Conservation (phyloP, 345 rosid genomes). For the Hirschfeldia incana region DNA sequence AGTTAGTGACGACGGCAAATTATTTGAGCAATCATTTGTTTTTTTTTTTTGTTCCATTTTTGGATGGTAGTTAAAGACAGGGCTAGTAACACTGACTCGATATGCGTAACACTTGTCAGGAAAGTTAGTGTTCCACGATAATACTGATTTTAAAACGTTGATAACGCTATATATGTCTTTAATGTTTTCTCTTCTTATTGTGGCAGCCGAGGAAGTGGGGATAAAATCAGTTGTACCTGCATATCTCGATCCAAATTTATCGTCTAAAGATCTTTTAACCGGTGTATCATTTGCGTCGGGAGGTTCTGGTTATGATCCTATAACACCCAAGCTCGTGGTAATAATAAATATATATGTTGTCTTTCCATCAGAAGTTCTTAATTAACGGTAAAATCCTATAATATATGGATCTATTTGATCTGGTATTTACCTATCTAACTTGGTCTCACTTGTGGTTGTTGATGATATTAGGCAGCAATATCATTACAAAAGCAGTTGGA, state of each 20-base stretch:
- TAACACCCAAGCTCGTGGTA: slow-evolving; percentile 59
- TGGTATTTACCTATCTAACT: neutral
- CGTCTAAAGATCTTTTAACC: slow-evolving; percentile 56
- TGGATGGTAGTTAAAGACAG: neutral
- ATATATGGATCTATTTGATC: slow-evolving; percentile 5
- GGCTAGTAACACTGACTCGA: neutral
- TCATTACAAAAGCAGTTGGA: slow-evolving; percentile 48
- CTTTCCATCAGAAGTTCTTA: neutral
- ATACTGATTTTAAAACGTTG: neutral
- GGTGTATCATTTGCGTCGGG: slow-evolving; percentile 86
- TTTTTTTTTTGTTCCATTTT: neutral
- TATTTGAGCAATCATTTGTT: slow-evolving; percentile 14
- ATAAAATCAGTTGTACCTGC: slow-evolving; percentile 61
- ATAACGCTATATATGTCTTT: neutral
- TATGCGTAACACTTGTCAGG: neutral
- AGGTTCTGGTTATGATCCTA: slow-evolving; percentile 73
- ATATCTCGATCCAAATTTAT: slow-evolving; percentile 54
- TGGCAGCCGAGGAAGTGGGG: slow-evolving; percentile 69
- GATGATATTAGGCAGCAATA: slow-evolving; percentile 43
- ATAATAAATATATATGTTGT: neutral
- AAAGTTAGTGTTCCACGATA: neutral
- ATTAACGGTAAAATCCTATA: neutral
- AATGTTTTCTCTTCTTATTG: neutral
- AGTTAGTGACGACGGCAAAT: neutral
- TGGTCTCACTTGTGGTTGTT: slow-evolving; percentile 2